These are phyloP conservation scores for Annulohypoxylon stygium DNA, from an alignment of 495 filamentous ascomycete genomes.

Conservation along the genomic window DNA sequence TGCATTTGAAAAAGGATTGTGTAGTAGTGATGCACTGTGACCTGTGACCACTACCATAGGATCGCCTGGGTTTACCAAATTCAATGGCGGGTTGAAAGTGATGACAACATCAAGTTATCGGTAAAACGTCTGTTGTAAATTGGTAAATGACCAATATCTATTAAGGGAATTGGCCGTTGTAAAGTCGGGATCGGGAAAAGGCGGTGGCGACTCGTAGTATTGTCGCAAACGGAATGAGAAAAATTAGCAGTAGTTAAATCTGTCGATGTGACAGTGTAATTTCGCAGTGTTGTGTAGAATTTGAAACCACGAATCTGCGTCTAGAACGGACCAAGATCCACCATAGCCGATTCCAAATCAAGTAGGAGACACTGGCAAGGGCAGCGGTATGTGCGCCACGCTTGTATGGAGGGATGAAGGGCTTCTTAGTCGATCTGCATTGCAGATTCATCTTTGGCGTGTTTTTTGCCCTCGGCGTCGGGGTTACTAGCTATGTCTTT, in stretches of 20 bases:
- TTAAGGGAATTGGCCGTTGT: not conserved
- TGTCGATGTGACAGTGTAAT: slow-evolving; percentile 15
- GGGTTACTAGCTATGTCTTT: slow-evolving; percentile 19
- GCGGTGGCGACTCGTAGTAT: slow-evolving; percentile 4
- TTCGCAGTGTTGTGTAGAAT: not conserved
- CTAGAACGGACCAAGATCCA: slow-evolving; percentile 6
- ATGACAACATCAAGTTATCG: not conserved
- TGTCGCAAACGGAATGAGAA: slow-evolving; percentile 1
- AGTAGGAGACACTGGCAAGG: slow-evolving; percentile 16
- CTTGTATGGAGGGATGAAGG: not conserved
- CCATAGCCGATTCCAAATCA: not conserved
- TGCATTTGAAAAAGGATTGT: not conserved
- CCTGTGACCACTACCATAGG: slow-evolving; percentile 26
- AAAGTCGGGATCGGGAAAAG: not conserved
- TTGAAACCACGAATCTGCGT: slow-evolving; percentile 10
- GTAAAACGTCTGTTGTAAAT: not conserved
- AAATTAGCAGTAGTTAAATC: slow-evolving; percentile 11
- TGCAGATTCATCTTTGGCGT: slow-evolving; percentile 30
- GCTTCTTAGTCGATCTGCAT: slow-evolving; percentile 49
- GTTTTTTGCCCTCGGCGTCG: slow-evolving; percentile 20
- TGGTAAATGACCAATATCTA: not conserved
- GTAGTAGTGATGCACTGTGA: slow-evolving; percentile 30
- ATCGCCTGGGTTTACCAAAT: not conserved
- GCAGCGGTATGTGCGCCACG: not conserved
- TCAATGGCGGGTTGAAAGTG: not conserved